Percentiles rank a stretch among this genome's conserved stretches.
Evolutionary conservation across 139 green algal species (phyloP).

Genomic region (Closterium sp.): DNA sequence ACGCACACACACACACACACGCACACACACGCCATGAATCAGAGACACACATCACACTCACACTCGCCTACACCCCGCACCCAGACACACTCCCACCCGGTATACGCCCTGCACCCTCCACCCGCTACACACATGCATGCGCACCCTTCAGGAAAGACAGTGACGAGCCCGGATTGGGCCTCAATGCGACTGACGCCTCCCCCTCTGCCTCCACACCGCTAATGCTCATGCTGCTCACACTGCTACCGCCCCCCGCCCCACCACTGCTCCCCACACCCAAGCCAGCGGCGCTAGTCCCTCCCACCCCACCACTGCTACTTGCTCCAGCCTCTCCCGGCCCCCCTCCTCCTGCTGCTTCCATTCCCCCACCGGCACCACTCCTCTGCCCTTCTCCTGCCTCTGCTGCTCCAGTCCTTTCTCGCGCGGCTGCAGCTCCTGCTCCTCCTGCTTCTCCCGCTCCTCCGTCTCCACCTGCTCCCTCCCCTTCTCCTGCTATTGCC

Average conservation of each 20-base stretch:
- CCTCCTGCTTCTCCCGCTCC: neutral
- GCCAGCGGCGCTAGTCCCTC: neutral
- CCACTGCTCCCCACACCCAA: neutral
- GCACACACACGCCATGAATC: too few species aligned
- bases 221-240: too few species aligned
- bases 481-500: neutral
- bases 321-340: neutral
- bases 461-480: too few species aligned
- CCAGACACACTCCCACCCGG: too few species aligned
- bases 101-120: too few species aligned
- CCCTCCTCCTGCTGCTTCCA: neutral
- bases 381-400: too few species aligned
- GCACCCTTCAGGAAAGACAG: slow-evolving; percentile 22
- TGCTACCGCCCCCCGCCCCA: neutral
- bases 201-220: neutral
- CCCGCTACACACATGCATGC: neutral
- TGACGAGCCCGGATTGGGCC: slow-evolving; percentile 18
- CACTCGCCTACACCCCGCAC: too few species aligned
- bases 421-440: neutral
- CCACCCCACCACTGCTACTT: neutral
- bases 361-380: neutral
- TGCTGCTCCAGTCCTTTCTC: neutral
- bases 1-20: slow-evolving; percentile 6
- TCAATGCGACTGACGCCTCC: neutral
- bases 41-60: too few species aligned